Base-by-base conservation (phyloP, 1,284 basidiomycete genomes). In the Rhodotorula sp. region DNA sequence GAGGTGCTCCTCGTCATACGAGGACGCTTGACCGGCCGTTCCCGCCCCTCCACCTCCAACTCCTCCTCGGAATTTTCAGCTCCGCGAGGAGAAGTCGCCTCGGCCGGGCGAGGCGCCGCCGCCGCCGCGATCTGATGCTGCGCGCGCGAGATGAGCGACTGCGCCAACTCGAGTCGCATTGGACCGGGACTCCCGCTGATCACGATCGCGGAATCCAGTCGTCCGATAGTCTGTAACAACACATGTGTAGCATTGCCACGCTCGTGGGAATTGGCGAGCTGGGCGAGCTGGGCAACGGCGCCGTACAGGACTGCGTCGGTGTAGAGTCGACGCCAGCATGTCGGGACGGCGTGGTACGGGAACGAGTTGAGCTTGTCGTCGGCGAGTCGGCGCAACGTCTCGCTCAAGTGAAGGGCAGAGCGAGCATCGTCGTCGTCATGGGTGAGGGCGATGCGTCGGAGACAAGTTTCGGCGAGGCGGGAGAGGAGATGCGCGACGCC, bases 171-270 rank as follows among this genome's bases (percentile, higher is more conserved):
- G 49, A 87, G 80, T 61, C 90, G 83, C 10, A 84, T 83, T 43
- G 84, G 79, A 12, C 91, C 91, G 34, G 88, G 85, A 1, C 89
- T 87, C 1, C 93, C 94, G 14, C 93, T 90, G 58, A 96, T 85
- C 75, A 97, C 89, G 74, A 96, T 89, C 1, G 90, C 89, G 77
- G 85, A 85, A 79, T 98, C 95, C 46, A 97, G 20, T 84, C 82
- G 8, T 84, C 82, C 51, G 39, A 43, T 43, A 2, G 39, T 12
- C 39, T 43, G 39, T 43, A 43, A 8, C 12, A 43, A 10, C 10
- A 10, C 12, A 43, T 10, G 39, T 43, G 39, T 43, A 96, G 85
- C 6, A 71, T 66, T 3, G 76, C 69, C 26, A 15, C 31, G 5
- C 39, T 69, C 63, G 23, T 58, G 20, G 20, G n/a, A 18, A 3